Base-by-base conservation (phyloP, 805 yeast genomes). In the Ogataea henricii region DNA sequence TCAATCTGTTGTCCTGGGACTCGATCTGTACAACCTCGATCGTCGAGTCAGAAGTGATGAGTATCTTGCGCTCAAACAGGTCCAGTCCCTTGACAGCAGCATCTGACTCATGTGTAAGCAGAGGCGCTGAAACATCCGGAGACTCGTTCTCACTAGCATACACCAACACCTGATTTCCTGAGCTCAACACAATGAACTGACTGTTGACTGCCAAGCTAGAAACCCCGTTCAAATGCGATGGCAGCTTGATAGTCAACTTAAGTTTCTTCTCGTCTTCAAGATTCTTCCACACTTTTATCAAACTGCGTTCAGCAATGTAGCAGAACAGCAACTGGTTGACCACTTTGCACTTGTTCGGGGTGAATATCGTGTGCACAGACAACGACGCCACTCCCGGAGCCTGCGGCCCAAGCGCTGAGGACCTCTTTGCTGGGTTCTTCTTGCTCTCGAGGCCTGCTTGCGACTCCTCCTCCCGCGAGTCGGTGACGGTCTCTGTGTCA, bases 401-500 rank as follows among this genome's bases (percentile, higher is more conserved):
- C 29, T 35, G 21, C 16, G 35, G 26, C 10, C 29, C 18, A 13
- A n/a, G 22, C 4, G 40, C 17, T 5, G 51, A 22, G 12, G 48
- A 25, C 21, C 45, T 47, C 17, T 26, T 43, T n/a, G 45, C 44
- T 12, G 40, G 43, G 38, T 51, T 47, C 36, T 45, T 48, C 33
- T 46, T 53, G 32, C 45, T 46, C 9, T 41, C 45, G 2, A n/a
- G 27, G 3, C n/a, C 32, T 3, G 8, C 25, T n/a, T 30, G 17
- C 16, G 32, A 14, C 14, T 50, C 43, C 17, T 48, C 49, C 6
- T 51, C 57, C n/a, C 41, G 45, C 1, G 46, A 42, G 7, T 53
- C 63, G 12, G 52, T 47, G 25, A 54, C 52, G 2, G 55, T 53
- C 21, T 58, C 63, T 2, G 59, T 47, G 33, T 56, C 65, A 45